A percentile compares a stretch with the other conserved stretches of the same genome.
phyloP scores from a whole-genome alignment of 306 rosid genomes.

The Senna tora region DNA sequence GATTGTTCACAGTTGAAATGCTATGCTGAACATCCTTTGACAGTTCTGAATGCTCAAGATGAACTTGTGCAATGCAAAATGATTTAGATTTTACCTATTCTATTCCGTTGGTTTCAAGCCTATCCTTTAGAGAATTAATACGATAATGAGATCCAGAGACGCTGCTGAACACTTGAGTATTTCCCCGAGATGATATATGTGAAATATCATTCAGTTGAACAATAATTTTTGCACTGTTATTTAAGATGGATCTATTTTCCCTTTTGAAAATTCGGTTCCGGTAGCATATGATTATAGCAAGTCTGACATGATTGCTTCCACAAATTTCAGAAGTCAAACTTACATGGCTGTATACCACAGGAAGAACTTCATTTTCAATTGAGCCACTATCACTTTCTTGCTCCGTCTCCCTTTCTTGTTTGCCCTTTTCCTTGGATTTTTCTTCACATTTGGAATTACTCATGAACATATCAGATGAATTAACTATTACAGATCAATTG shows the following conservation, averaged over 20 bases:
- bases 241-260: constrained; percentile 47
- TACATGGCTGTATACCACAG: constrained; percentile 46
- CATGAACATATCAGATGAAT: constrained; percentile 40
- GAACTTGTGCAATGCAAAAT: constrained; percentile 39
- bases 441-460: constrained; percentile 47
- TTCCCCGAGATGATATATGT: constrained; percentile 42
- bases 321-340: constrained; percentile 56
- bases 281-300: constrained; percentile 33
- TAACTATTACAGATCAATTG: constrained; percentile 42
- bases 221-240: constrained; percentile 42
- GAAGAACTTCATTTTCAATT: constrained; percentile 50
- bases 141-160: constrained; percentile 46
- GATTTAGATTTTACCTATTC: constrained; percentile 49
- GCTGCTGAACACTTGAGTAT: constrained; percentile 37
- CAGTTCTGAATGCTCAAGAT: constrained; percentile 44
- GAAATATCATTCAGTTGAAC: constrained; percentile 45
- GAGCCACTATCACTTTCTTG: constrained; percentile 59
- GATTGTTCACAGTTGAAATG: constrained; percentile 38
- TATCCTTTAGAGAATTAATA: constrained; percentile 32
- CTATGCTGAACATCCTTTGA: constrained; percentile 30
- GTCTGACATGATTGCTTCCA: constrained; percentile 46
- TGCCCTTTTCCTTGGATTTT: constrained; percentile 53
- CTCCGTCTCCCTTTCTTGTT: constrained; percentile 58
- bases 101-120: constrained; percentile 35
- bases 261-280: constrained; percentile 51